These are phyloP conservation scores for Pugionium dolabratum DNA, from an alignment of 345 rosid species.

Conservation along the genomic window DNA sequence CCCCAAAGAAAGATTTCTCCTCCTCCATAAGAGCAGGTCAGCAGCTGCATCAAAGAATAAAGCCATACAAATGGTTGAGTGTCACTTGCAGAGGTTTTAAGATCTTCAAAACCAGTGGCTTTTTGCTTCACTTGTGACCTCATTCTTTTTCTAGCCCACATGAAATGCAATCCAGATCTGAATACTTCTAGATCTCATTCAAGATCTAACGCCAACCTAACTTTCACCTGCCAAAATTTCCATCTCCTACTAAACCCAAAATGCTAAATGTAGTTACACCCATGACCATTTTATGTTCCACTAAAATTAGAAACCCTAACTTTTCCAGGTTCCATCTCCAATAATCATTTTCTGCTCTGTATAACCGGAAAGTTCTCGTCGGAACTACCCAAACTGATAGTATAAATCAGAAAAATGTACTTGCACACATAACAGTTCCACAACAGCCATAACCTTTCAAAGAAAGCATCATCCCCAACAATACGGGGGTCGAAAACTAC, in stretches of 20 bases:
- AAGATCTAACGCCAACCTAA: slow-evolving; percentile 30
- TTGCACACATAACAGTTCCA: neutral
- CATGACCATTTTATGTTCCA: neutral
- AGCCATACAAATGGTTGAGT: slow-evolving; percentile 5
- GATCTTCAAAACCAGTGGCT: slow-evolving; percentile 1
- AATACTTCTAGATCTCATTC: slow-evolving; percentile 7
- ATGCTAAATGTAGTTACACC: neutral
- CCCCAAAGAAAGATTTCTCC: slow-evolving; percentile 57
- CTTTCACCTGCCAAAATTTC: slow-evolving; percentile 17
- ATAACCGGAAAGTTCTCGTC: neutral
- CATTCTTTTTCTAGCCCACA: neutral
- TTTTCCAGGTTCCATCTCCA: neutral
- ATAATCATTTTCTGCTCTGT: neutral
- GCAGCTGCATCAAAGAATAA: slow-evolving; percentile 53
- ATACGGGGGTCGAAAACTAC: neutral
- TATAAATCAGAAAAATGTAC: neutral
- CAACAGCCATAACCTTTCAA: slow-evolving; percentile 15
- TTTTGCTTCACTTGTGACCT: neutral
- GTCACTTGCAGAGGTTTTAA: neutral
- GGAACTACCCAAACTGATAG: neutral
- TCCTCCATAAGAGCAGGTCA: slow-evolving; percentile 81
- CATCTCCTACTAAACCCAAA: slow-evolving; percentile 1
- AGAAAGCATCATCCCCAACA: slow-evolving; percentile 2
- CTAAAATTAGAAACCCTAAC: neutral
- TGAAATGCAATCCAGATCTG: slow-evolving; percentile 3